Evolutionary conservation across 2,329 filamentous ascomycete species (phyloP).

Genomic region (Ophiostoma perfectum): DNA sequence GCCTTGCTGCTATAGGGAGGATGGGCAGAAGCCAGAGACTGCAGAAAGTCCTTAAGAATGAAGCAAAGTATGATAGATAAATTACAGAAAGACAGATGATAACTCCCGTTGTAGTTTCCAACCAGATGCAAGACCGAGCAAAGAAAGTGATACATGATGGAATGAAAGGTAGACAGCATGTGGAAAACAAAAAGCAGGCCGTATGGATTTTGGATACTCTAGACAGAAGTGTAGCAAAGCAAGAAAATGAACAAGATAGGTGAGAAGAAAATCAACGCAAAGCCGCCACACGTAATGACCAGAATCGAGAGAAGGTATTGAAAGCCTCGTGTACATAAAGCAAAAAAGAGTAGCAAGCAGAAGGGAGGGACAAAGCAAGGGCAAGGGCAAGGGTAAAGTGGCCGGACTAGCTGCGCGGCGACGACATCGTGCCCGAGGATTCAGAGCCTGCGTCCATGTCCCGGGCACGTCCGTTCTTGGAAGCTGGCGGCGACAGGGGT

Average conservation of each 20-base stretch:
- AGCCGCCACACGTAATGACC: constrained; percentile 1
- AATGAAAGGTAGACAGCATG: neutral
- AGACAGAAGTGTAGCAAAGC: neutral
- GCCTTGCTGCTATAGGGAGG: neutral
- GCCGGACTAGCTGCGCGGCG: constrained; percentile 39
- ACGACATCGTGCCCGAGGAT: constrained; percentile 52
- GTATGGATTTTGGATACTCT: neutral
- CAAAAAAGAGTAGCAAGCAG: neutral
- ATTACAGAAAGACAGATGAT: neutral
- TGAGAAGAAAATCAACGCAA: neutral
- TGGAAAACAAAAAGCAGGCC: neutral
- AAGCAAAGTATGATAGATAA: neutral
- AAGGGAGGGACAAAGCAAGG: neutral
- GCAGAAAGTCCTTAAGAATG: neutral
- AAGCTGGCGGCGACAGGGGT: constrained; percentile 43
- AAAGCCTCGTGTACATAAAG: neutral
- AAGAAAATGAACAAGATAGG: neutral
- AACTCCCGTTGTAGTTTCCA: neutral
- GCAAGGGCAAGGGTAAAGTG: neutral
- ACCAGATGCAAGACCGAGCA: neutral
- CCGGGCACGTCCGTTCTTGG: constrained; percentile 45
- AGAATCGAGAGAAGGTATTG: neutral
- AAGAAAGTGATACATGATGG: neutral
- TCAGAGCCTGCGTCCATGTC: constrained; percentile 47
- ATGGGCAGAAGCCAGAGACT: neutral